Evolutionary conservation across 768 basidiomycete species (phyloP), one percentile per base, ranked within the genome.

Genomic region (Tubosaeta sp.): DNA sequence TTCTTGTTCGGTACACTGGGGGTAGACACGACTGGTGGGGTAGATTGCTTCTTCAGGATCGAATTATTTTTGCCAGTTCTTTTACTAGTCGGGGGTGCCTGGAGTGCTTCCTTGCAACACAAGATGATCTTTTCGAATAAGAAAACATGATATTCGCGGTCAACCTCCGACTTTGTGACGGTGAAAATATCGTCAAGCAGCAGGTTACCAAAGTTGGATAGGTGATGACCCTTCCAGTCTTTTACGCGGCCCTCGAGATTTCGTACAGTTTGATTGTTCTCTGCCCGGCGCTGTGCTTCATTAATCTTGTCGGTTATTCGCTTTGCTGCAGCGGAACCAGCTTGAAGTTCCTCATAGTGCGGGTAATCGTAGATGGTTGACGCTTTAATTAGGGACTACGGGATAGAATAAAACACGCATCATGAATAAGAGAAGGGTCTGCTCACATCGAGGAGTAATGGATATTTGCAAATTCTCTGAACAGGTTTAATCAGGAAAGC

Each of bases 401-500:
- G 12, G 38, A 9, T 14, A 32, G 27, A 8, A 53, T 46, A 29
- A 57, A 52, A 49, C 41, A 22, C 46, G 47, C 22, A 48, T 48
- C 54, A 44, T 31, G 43, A 57, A 48, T 44, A 46, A 50, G 36
- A 34, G 53, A 54, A 27, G 46, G 44, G 48, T 44, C 31, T 27
- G 74, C 86, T 65, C 64, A 93, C 93, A 67, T 90, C 89, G 60
- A 99, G 83, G 21, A 98, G 80, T 13, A 99, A 77, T 22, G 94
- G 94, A 69, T 98, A 98, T 77, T 98, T 98, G 81, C 95, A 96
- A 59, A 98, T 87, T 55, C 96, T 84, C 69, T 99, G 96, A 44
- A 99, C 88, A 7, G 96, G 96, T 74, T 97, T 97, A 78, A 98
- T 98, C 53, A 98, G 82, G 73, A 98, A 95, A 9, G 92, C 93